phyloP scores from a whole-genome alignment of 2,329 filamentous ascomycete genomes.

The Aureobasidium sp. region DNA sequence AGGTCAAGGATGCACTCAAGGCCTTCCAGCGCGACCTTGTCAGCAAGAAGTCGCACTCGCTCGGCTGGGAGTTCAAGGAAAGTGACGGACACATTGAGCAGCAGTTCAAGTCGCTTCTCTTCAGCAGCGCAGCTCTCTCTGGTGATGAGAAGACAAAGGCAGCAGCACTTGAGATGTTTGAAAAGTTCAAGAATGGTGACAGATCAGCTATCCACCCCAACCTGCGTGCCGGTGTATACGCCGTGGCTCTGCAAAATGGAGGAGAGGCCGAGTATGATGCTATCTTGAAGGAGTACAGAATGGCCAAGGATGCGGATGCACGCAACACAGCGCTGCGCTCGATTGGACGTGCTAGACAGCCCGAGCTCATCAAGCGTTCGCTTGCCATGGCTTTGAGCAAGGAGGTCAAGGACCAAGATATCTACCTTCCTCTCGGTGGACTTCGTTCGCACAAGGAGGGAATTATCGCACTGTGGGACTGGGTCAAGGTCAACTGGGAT shows the following conservation, averaged over 20 bases:
- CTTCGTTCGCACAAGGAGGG: slow-evolving; percentile 71
- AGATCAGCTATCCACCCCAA: slow-evolving; percentile 82
- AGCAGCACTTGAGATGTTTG: slow-evolving; percentile 84
- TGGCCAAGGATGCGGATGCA: slow-evolving; percentile 72
- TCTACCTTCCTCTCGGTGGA: slow-evolving; percentile 79
- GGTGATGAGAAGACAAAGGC: slow-evolving; percentile 73
- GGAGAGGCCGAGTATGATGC: slow-evolving; percentile 81
- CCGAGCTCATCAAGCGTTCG: slow-evolving; percentile 74
- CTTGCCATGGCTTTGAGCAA: slow-evolving; percentile 67
- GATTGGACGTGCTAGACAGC: slow-evolving; percentile 70
- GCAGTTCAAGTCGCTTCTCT: slow-evolving; percentile 90
- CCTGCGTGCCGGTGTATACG: slow-evolving; percentile 78
- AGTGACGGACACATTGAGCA: slow-evolving; percentile 83
- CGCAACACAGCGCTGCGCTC: slow-evolving; percentile 83
- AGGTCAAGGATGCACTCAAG: slow-evolving; percentile 68
- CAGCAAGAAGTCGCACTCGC: slow-evolving; percentile 70
- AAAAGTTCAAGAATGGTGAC: slow-evolving; percentile 74
- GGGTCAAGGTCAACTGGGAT: slow-evolving; percentile 88
- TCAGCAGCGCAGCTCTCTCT: slow-evolving; percentile 71
- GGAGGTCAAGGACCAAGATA: slow-evolving; percentile 88
- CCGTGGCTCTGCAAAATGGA: slow-evolving; percentile 75
- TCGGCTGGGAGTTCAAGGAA: slow-evolving; percentile 83
- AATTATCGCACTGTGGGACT: slow-evolving; percentile 71
- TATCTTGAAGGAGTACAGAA: slow-evolving; percentile 67
- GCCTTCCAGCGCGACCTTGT: slow-evolving; percentile 75